Evolutionary conservation across 1,139 yeast species (phyloP), one percentile per base, ranked within the genome.

Genomic region (Hyphopichia khmerensis): DNA sequence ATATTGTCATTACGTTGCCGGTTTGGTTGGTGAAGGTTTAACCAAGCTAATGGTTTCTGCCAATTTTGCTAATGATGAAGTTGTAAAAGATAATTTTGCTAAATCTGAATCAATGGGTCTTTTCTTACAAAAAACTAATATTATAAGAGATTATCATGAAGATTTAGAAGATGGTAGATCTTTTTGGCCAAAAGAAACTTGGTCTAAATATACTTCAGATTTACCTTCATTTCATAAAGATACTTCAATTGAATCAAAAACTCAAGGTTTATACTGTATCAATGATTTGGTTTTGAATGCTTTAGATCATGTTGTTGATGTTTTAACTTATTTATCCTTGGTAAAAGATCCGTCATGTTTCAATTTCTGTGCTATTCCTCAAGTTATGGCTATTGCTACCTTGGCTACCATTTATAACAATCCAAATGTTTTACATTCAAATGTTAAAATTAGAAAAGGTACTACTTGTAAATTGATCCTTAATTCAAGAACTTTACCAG

Each of bases 301-400:
- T 0, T 72, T 95, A 60, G 72, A 71, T 34, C 97, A 91, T 56
- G 93, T 80, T 35, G 79, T 79, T 43, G 95, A 89, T 57, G 87
- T 84, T 30, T 74, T 95, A 55, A 78, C 79, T 43, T 95, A 87
- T 60, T 75, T 95, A 45, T 78, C 95, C 21, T 73, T 84, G 51
- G 80, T 93, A 39, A 78, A 79, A 47, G 99, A 95, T 57, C 88
- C 87, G 43, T 82, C 96, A 0, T 70, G 86, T 40, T 93, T 89
- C 72, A 85, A 84, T 52, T 93, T 93, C 71, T 91, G 98, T 69
- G 91, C 97, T 15, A 93, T 93, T 59, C 99, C 99, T 16, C 99
- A 93, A 67, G 97, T 91, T 27, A 93, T 93, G 99, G 96, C 98
- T 34, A 85, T 93, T 60, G 97, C 98, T 8, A 89, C 98, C 0